A percentile compares a stretch with the other conserved stretches of the same genome.
phyloP scores from a whole-genome alignment of 441 rosid genomes.

The Aquilaria agallochum region DNA sequence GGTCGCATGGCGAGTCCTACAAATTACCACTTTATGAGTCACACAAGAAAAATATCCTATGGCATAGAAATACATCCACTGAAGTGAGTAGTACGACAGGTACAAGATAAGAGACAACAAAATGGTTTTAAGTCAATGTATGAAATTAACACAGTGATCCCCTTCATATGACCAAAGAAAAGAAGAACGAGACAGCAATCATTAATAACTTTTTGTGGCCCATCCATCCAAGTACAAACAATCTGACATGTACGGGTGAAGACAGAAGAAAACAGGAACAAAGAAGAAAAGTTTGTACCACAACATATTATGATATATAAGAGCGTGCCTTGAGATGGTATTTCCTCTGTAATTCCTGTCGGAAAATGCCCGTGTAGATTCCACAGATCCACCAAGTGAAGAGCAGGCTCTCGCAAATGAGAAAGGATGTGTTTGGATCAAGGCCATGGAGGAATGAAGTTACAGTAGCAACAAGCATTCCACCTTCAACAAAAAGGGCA shows the following conservation, averaged over 20 bases:
- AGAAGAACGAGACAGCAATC: no score
- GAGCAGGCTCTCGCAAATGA: constrained; percentile 67
- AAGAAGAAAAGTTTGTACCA: neutral
- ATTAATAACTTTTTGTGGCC: no score
- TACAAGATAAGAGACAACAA: no score
- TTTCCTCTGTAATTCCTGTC: constrained; percentile 74
- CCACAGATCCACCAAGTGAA: constrained; percentile 95
- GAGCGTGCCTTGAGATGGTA: constrained; percentile 80
- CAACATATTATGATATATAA: neutral
- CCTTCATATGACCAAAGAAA: no score
- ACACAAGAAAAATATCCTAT: neutral
- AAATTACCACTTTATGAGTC: neutral
- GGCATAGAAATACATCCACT: no score
- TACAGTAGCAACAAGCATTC: constrained; percentile 64
- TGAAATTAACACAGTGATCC: no score
- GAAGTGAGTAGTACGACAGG: no score
- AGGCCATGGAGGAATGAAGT: constrained; percentile 66
- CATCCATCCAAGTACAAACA: no score
- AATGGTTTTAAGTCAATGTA: no score
- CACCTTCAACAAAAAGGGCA: constrained; percentile 85
- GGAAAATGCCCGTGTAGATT: constrained; percentile 72
- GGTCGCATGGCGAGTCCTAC: constrained; percentile 86
- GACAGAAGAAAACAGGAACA: constrained; percentile 3
- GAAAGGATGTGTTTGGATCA: constrained; percentile 71
- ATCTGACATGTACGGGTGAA: no score